Evolutionary conservation across 306 rosid species (phyloP).

Genomic region (Astragalus glycyphyllos): DNA sequence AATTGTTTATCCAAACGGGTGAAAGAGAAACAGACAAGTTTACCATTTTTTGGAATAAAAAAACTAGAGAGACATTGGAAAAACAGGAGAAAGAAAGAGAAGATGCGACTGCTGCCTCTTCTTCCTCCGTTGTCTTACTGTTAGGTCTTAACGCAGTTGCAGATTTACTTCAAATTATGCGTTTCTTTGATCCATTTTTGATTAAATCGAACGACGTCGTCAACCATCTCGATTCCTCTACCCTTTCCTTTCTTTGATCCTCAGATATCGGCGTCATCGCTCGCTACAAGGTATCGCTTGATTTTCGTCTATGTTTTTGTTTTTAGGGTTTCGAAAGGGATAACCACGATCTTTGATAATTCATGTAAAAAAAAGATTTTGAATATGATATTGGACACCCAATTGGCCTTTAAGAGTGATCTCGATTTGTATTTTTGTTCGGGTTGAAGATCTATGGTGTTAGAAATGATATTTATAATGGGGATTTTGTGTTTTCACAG

Average conservation of each 20-base stretch:
- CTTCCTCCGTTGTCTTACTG: conserved; percentile 31
- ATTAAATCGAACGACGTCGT: background rate
- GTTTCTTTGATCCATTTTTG: conserved; percentile 19
- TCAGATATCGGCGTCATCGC: conserved; percentile 26
- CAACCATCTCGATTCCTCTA: conserved; percentile 16
- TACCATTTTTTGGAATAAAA: background rate
- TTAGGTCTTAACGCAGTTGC: conserved; percentile 15
- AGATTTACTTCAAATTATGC: conserved; percentile 39
- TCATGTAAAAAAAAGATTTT: conserved; percentile 1
- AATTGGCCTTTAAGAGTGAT: background rate
- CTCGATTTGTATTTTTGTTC: conserved; percentile 17
- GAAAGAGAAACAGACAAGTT: background rate
- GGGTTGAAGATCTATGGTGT: conserved; percentile 31
- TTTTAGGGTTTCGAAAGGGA: conserved; percentile 37
- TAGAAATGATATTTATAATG: conserved; percentile 15
- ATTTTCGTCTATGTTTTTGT: conserved; percentile 16
- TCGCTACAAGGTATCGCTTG: conserved; percentile 28
- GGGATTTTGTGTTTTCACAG: conserved; percentile 39
- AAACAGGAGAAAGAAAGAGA: conserved; percentile 22
- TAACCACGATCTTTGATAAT: background rate
- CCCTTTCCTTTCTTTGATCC: conserved; percentile 29
- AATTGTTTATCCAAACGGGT: no score
- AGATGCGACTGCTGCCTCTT: background rate
- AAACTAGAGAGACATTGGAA: conserved; percentile 5
- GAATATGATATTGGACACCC: conserved; percentile 1